Evolutionary conservation across 2,329 filamentous ascomycete species (phyloP), one percentile per base, ranked within the genome.

Genomic region (Hymenoscyphus scutula): DNA sequence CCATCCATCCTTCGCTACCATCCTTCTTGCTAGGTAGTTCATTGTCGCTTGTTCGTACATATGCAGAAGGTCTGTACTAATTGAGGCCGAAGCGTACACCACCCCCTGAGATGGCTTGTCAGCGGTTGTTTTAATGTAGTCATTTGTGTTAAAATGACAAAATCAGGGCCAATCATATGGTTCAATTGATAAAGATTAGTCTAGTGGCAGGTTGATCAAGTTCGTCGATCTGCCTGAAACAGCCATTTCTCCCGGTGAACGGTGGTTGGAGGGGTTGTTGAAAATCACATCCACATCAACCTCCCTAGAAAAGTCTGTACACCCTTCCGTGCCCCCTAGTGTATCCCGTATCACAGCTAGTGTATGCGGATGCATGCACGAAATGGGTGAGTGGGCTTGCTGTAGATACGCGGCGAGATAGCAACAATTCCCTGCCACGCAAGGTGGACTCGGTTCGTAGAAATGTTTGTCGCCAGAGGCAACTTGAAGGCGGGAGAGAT

Each of bases 241-340:
- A 56, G 30, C 59, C 25, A 32, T 34, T 48, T 48, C 41, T 45
- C 38, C 59, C 59, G 37, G 59, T 48, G 23, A 30, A 34, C 59
- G 51, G 34, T 56, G 59, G 59, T 61, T 61, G 59, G 59, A 56
- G 53, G 53, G 51, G 56, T n/a, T 45, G 11, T 41, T 19, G n/a
- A 23, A 48, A n/a, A 48, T 6, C 41, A 23, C n/a, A 45, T 45
- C 19, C 19, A 45, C n/a, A 19, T 45, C 41, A n/a, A 45, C 41
- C 19, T 48, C 23, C 41, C 41, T 48, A 48, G 41, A 48, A 48
- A 48, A 48, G 4, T 48, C 41, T 48, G 45, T 25, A 51, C 45
- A 10, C 45, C 19, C 45, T 25, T 19, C 41, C 38, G 38, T 41
- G n/a, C 3, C 27, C 27, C 27, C n/a, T 45, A 51, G 45, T 51